Conservation (phyloP, 768 basidiomycete genomes). For the Pulveroboletus sp. region DNA sequence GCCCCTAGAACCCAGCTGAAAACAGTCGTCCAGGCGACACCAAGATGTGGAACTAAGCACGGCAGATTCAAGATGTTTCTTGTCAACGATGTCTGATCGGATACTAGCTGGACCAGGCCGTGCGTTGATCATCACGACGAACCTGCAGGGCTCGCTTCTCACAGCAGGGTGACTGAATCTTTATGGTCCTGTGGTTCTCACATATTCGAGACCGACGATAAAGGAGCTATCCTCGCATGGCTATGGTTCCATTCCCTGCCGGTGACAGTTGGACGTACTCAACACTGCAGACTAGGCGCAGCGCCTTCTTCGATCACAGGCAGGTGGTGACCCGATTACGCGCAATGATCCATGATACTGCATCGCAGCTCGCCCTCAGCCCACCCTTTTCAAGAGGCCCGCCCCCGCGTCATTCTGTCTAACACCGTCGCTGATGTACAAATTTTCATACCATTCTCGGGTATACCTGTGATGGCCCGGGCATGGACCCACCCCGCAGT, state of each 20-base stretch:
- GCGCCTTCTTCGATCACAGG: slow-evolving; percentile 23
- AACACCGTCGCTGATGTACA: slow-evolving; percentile 2
- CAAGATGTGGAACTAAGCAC: slow-evolving; percentile 9
- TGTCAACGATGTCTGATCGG: slow-evolving; percentile 18
- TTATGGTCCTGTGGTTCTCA: slow-evolving; percentile 13
- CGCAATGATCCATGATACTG: slow-evolving; percentile 14
- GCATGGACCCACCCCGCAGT: slow-evolving; percentile 5
- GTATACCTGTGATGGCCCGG: no score
- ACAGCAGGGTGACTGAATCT: slow-evolving; percentile 10
- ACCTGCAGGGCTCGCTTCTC: slow-evolving; percentile 21
- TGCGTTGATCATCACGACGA: slow-evolving; percentile 14
- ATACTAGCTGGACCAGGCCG: slow-evolving; percentile 14
- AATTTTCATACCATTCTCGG: slow-evolving; percentile 1
- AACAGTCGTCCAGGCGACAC: slow-evolving; percentile 26
- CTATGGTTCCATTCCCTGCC: slow-evolving; percentile 20
- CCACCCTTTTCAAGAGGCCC: slow-evolving; percentile 17
- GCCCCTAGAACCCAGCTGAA: slow-evolving; percentile 9
- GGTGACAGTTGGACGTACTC: slow-evolving; percentile 15
- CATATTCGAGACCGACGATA: slow-evolving; percentile 6
- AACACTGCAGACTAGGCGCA: slow-evolving; percentile 11
- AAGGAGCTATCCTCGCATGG: slow-evolving; percentile 15
- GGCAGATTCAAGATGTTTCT: slow-evolving; percentile 11
- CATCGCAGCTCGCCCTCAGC: slow-evolving; percentile 21
- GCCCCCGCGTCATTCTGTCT: slow-evolving; percentile 2
- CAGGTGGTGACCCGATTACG: slow-evolving; percentile 15